Evolutionary conservation across 192 early-diverging fungal genomes (phyloP), one percentile per base, ranked within the genome.

Genomic region (Chytriomyces confervae): DNA sequence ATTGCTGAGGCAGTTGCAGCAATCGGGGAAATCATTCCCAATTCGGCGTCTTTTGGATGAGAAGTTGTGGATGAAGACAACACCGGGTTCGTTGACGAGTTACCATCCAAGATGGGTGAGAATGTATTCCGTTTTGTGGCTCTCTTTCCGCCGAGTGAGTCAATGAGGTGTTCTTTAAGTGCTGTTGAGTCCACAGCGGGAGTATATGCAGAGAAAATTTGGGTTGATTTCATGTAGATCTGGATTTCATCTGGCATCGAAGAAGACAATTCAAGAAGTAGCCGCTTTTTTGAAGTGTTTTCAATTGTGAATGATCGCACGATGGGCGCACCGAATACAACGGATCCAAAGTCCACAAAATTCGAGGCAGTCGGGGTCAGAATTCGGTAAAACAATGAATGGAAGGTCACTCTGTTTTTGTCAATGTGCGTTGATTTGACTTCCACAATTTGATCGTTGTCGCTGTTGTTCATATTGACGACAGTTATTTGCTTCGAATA

Each of bases 401-500:
- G 97, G 81, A 95, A 97, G 0, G 97, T 98, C 48, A 99, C 93
- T n/a, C 94, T 88, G 71, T 96, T 93, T 77, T 96, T 94, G 85
- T 99, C 97, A 66, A 99, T 94, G 72, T 99, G 97, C 9, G 90
- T 95, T 62, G 95, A 95, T 61, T 91, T 89, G 23, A 99, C 94
- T 68, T 97, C 94, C 23, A 99, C 91, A 29, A 92, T 92, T 80
- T 92, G 91, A 82, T 96, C 93, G 83, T 98, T 96, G 72, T 92
- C 89, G 11, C 92, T 88, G 77, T 97, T 97, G 63, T 92, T 89
- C 49, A 91, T 81, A 80, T 99, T 99, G 61, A 95, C 93, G 20
- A 99, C 88, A 0, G 95, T 96, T 1, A 99, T 90, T 84, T 99
- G 94, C 78, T 99, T 99, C 62, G 94, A 76, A 80, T 99, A 99